Percentiles rank a stretch among this genome's conserved stretches.
phyloP scores from a whole-genome alignment of 805 yeast genomes.

The Kregervanrija delftensis region DNA sequence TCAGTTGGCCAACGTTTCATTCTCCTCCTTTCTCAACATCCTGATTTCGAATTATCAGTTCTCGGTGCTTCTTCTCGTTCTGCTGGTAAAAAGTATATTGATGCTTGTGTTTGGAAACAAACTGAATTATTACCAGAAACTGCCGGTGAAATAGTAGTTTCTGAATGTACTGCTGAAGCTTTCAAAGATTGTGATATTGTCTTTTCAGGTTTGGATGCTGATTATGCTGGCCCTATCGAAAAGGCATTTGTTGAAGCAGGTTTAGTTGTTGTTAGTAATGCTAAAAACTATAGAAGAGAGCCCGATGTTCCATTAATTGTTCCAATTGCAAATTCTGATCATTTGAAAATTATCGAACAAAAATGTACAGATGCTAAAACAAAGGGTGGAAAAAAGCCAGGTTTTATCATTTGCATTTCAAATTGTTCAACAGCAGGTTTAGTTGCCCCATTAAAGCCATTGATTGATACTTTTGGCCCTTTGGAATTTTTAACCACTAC shows the following conservation, averaged over 20 bases:
- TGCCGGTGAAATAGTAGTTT: constrained; percentile 58
- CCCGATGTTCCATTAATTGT: constrained; percentile 86
- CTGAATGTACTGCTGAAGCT: constrained; percentile 67
- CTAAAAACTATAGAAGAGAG: constrained; percentile 90
- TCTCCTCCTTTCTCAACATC: constrained; percentile 75
- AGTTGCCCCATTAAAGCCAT: constrained; percentile 94
- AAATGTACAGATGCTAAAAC: constrained; percentile 49
- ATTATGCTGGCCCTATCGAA: constrained; percentile 89
- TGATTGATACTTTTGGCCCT: constrained; percentile 86
- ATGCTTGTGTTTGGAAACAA: constrained; percentile 94
- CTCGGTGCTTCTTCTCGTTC: constrained; percentile 92
- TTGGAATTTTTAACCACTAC: constrained; percentile 80
- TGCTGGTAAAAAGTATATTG: constrained; percentile 80
- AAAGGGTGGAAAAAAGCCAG: constrained; percentile 53
- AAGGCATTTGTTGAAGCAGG: constrained; percentile 78
- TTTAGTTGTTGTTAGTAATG: constrained; percentile 82
- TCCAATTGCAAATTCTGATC: constrained; percentile 92
- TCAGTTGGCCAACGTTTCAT: constrained; percentile 97
- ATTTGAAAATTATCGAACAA: constrained; percentile 63
- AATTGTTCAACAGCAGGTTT: constrained; percentile 98
- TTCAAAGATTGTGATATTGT: constrained; percentile 91
- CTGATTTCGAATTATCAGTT: constrained; percentile 77
- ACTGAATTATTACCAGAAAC: constrained; percentile 69
- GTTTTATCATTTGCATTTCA: constrained; percentile 89
- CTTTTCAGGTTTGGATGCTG: constrained; percentile 91